These are phyloP conservation scores for Talaromyces sp. DNA, from an alignment of 2,329 filamentous ascomycete species.

Conservation along the genomic window DNA sequence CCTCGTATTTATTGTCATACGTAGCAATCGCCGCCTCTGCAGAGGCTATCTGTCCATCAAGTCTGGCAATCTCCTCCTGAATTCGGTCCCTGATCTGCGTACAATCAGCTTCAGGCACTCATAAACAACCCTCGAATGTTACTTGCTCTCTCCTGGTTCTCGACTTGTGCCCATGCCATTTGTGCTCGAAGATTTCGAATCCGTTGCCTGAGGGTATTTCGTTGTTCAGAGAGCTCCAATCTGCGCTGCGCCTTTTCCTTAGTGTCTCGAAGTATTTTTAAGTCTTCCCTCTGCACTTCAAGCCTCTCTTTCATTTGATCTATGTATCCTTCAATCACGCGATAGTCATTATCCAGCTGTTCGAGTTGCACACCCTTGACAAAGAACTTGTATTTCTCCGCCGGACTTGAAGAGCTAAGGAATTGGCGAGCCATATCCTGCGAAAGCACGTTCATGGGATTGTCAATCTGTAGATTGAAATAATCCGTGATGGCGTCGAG, in stretches of 20 bases:
- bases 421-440: conserved; percentile 95
- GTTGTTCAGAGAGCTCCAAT: conserved; percentile 62
- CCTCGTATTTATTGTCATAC: conserved; percentile 48
- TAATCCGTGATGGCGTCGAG: conserved; percentile 92
- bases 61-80: conserved; percentile 31
- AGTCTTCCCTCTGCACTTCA: conserved; percentile 57
- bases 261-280: conserved; percentile 57
- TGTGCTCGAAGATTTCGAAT: conserved; percentile 60
- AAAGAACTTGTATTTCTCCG: conserved; percentile 94
- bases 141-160: conserved; percentile 62
- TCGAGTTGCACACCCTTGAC: conserved; percentile 91
- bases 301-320: conserved; percentile 68
- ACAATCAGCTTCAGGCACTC: background rate
- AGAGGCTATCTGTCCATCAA: conserved; percentile 49
- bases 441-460: conserved; percentile 90
- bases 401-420: conserved; percentile 74
- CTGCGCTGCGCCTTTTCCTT: conserved; percentile 61
- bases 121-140: background rate
- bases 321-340: conserved; percentile 72
- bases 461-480: conserved; percentile 90
- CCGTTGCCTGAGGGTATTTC: conserved; percentile 61
- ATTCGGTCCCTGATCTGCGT: conserved; percentile 36
- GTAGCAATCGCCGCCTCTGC: conserved; percentile 42
- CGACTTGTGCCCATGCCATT: conserved; percentile 83
- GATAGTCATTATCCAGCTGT: conserved; percentile 86